These are phyloP conservation scores for Leishmania major DNA, from an alignment of 208 protist species.

Conservation along the genomic window DNA sequence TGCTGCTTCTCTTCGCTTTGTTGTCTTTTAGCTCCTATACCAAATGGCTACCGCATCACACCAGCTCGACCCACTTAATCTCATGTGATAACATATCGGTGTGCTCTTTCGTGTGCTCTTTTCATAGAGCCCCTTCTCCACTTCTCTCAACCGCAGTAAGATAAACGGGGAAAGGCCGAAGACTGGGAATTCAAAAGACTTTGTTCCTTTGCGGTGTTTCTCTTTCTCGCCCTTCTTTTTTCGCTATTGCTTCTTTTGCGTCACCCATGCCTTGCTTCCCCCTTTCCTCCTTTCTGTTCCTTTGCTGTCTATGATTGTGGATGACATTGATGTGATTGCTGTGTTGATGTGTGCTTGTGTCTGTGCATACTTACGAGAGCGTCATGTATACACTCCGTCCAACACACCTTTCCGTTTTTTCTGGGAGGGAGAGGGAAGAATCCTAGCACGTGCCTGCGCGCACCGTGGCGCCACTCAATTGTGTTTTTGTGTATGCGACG, in stretches of 20 bases:
- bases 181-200: constrained; percentile 1
- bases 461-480: background rate
- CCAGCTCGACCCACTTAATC: constrained; percentile 3
- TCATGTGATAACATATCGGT: constrained; percentile 7
- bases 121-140: background rate
- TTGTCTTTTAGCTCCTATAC: background rate
- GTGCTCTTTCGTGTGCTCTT: constrained; percentile 1
- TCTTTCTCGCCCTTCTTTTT: constrained; percentile 3
- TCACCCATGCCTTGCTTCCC: constrained; percentile 6
- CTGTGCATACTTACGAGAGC: background rate
- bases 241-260: constrained; percentile 2
- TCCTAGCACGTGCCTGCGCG: background rate
- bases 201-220: background rate
- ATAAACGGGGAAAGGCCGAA: constrained; percentile 5
- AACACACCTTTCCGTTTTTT: constrained; percentile 2
- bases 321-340: background rate
- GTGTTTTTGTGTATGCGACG: background rate
- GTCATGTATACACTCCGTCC: background rate
- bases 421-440: background rate
- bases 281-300: background rate
- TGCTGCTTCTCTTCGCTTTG: constrained; percentile 2
- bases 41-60: constrained; percentile 7
- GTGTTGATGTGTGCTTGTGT: constrained; percentile 5
- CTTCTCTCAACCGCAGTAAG: background rate
- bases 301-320: constrained; percentile 1